Percentiles rank a stretch among this genome's conserved stretches.
These are phyloP conservation scores for Monascus purpureus DNA, from an alignment of 495 filamentous ascomycete species.

Conservation along the genomic window DNA sequence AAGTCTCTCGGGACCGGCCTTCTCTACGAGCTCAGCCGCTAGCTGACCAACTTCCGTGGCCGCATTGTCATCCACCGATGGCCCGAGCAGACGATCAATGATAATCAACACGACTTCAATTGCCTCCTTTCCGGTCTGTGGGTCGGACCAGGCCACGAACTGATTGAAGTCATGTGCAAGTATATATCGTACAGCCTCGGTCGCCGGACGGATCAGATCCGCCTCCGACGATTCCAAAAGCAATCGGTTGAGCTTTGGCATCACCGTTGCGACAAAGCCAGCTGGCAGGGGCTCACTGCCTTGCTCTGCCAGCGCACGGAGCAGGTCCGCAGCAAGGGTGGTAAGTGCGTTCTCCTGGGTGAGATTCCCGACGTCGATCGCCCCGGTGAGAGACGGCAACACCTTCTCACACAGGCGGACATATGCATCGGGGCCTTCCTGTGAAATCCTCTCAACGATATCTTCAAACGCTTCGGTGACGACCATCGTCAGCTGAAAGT, in stretches of 20 bases:
- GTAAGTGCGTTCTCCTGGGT: conserved; percentile 74
- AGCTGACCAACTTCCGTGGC: conserved; percentile 93
- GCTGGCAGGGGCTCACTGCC: conserved; percentile 70
- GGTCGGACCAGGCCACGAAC: conserved; percentile 64
- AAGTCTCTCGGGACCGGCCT: conserved; percentile 74
- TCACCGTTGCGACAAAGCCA: conserved; percentile 68
- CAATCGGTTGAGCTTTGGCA: conserved; percentile 76
- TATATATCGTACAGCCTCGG: conserved; percentile 74
- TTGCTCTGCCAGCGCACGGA: conserved; percentile 67
- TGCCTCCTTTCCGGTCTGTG: conserved; percentile 61
- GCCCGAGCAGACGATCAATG: conserved; percentile 81
- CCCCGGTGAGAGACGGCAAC: conserved; percentile 70
- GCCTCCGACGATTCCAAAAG: conserved; percentile 67
- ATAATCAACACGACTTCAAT: conserved; percentile 80
- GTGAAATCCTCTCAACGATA: conserved; percentile 52
- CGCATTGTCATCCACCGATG: conserved; percentile 70
- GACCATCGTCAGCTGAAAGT: conserved; percentile 71
- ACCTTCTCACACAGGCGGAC: conserved; percentile 74
- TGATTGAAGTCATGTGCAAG: conserved; percentile 77
- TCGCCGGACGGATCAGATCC: conserved; percentile 77
- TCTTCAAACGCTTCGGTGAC: conserved; percentile 87
- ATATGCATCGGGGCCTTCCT: conserved; percentile 53
- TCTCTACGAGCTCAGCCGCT: conserved; percentile 89
- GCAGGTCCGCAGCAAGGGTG: conserved; percentile 70
- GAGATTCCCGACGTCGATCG: conserved; percentile 74